Base-by-base conservation (phyloP, 1,139 yeast species). In the Lodderomyces elongisporus region DNA sequence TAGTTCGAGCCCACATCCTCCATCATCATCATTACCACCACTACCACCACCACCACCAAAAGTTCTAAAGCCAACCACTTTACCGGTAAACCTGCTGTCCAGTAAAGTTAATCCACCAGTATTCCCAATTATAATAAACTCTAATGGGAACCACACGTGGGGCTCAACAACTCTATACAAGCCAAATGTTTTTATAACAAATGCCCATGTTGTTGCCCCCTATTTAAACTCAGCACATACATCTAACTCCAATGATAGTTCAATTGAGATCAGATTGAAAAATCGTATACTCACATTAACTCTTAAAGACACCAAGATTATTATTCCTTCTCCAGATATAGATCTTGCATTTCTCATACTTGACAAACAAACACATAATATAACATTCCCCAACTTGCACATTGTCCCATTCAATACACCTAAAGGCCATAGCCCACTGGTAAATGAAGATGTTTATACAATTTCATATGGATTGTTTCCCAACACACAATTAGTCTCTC, bases 381-480 rank as follows among this genome's bases (percentile, higher is more conserved):
- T n/a, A n/a, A n/a, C n/a, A n/a, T n/a, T n/a, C n/a, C 21, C 18
- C 23, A 2, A 16, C 17, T 1, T 24, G 18, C 13, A 30, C 21
- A 4, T 13, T n/a, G 5, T n/a, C 4, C 21, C 18, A 15, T 13
- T 24, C 8, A 12, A 12, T 7, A 31, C 20, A 33, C 51, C 47
- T 31, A 31, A 35, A 3, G n/a, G n/a, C n/a, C n/a, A n/a, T n/a
- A n/a, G n/a, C n/a, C n/a, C n/a, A n/a, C n/a, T n/a, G n/a, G 33
- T 46, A 3, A 75, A 73, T 0, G 60, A 63, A 17, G 26, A 34
- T 0, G 80, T 77, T 0, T 47, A 45, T 5, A 67, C 85, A 0
- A 50, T 64, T 3, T 85, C 88, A 0, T 78, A 57, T 49, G 89
- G 89, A 1, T 56, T 81, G 4, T 68, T 76, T 39, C 68, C 59